Conservation (phyloP, 2,329 filamentous ascomycete genomes). For the Thelonectria discophora region DNA sequence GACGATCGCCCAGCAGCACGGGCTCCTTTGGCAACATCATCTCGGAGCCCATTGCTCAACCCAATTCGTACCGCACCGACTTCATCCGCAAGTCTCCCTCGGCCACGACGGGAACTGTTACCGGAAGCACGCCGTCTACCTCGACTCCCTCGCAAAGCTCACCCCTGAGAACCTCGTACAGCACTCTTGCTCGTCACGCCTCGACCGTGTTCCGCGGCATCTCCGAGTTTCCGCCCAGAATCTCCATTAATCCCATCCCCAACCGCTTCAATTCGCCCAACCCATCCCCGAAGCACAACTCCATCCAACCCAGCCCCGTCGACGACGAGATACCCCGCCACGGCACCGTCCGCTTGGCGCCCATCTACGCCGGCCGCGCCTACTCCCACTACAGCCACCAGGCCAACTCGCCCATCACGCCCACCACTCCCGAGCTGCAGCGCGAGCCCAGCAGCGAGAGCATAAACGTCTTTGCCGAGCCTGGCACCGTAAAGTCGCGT, state of each 20-base stretch:
- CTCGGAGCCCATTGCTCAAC: slow-evolving; percentile 63
- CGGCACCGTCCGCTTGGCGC: slow-evolving; percentile 44
- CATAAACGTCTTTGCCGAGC: slow-evolving; percentile 64
- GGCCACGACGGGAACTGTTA: slow-evolving; percentile 14
- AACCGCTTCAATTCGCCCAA: slow-evolving; percentile 50
- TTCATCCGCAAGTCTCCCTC: slow-evolving; percentile 57
- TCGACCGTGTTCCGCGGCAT: slow-evolving; percentile 1
- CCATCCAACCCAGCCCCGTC: slow-evolving; percentile 35
- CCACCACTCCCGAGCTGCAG: slow-evolving; percentile 47
- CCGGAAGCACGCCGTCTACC: slow-evolving; percentile 10
- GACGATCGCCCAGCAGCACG: slow-evolving; percentile 34
- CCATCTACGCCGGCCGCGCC: slow-evolving; percentile 53
- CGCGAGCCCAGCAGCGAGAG: slow-evolving; percentile 58
- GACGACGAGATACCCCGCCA: slow-evolving; percentile 40
- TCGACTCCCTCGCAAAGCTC: slow-evolving; percentile 10
- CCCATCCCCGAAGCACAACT: slow-evolving; percentile 36
- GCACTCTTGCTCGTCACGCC: slow-evolving; percentile 26
- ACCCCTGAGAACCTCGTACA: slow-evolving; percentile 27
- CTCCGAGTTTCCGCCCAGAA: slow-evolving; percentile 27
- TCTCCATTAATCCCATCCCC: slow-evolving; percentile 45
- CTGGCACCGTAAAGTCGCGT: slow-evolving; percentile 47
- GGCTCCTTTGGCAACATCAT: slow-evolving; percentile 56
- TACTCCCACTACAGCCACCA: slow-evolving; percentile 38
- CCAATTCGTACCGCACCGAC: slow-evolving; percentile 58
- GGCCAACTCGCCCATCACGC: slow-evolving; percentile 42